Percentiles rank a stretch among this genome's conserved stretches.
phyloP scores from a whole-genome alignment of 2,329 filamentous ascomycete species.

The Simplicillium sp. region DNA sequence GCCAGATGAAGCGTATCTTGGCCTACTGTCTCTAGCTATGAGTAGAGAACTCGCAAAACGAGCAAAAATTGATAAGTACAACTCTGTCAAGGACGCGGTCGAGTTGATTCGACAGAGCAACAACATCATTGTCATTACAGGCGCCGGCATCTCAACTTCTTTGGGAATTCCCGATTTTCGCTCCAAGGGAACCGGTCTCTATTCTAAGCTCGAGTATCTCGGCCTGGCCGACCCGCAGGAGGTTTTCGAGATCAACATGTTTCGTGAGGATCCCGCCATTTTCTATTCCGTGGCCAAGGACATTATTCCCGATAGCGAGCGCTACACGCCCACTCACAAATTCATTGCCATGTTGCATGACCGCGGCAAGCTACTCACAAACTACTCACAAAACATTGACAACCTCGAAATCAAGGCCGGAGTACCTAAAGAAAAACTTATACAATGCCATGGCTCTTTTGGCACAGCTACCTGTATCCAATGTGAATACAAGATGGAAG shows the following conservation, averaged over 20 bases:
- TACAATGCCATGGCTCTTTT: constrained; percentile 96
- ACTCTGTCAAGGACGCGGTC: constrained; percentile 82
- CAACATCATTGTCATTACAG: constrained; percentile 90
- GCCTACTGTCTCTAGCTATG: constrained; percentile 67
- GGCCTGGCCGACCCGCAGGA: constrained; percentile 81
- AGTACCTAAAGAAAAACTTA: constrained; percentile 68
- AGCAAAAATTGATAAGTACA: constrained; percentile 69
- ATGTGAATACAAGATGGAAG: constrained; percentile 65
- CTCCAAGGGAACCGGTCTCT: constrained; percentile 85
- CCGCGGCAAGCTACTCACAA: constrained; percentile 82
- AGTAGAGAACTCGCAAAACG: constrained; percentile 74
- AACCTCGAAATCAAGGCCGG: constrained; percentile 87
- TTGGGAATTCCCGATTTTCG: constrained; percentile 96
- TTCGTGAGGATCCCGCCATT: constrained; percentile 74
- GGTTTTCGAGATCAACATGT: constrained; percentile 85
- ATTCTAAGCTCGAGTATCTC: constrained; percentile 71
- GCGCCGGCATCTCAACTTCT: constrained; percentile 92
- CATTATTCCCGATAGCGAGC: constrained; percentile 71
- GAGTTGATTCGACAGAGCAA: constrained; percentile 60
- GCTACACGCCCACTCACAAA: constrained; percentile 83
- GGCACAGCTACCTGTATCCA: constrained; percentile 83
- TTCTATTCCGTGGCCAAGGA: constrained; percentile 91
- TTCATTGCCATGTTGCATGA: constrained; percentile 88
- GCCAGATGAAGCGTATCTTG: constrained; percentile 62
- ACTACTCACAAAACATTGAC: constrained; percentile 98